Evolutionary conservation across 345 rosid species (phyloP), one percentile per base, ranked within the genome.

Genomic region (Lenwebbia sp.): DNA sequence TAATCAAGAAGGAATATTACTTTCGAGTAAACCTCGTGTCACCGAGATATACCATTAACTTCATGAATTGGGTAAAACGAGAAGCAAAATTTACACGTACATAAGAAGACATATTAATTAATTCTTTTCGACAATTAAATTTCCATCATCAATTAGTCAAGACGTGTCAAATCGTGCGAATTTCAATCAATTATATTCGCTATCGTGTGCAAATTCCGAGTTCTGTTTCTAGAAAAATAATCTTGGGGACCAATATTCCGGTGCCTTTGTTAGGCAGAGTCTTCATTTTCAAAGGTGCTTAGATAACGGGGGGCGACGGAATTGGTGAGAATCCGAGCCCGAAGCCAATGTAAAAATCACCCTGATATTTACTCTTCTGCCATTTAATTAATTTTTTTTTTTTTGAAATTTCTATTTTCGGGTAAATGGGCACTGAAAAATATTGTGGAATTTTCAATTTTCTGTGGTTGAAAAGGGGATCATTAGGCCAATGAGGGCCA

Each of bases 61-160:
- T 33, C 3, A 2, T 19, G 78, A 19, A 70, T 19, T 37, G 2
- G 10, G 26, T 19, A 37, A 21, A 37, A 37, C 5, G 13, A 44
- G 41, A 70, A 70, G 81, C 47, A 70, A 37, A 70, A 21, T 70
- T 23, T 4, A 33, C 8, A 17, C 1, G 23, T 33, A 30, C 23
- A 2, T 4, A 0, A 33, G 11, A 19, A 23, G 37, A 70, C 5
- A 37, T 1, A 9, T 4, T 37, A 37, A 10, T 5, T 13, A 0
- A 21, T 70, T 5, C 81, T 70, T 3, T 37, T 8, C 1, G 2
- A 70, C 13, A 22, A 2, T 2, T 33, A 37, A 17, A 9, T 21
- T 19, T 19, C 1, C 47, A 19, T 37, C 21, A 37, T 33, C 47
- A 21, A 33, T 70, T 37, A 4, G 81, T 70, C 47, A 70, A 9